Evolutionary conservation across 2,329 filamentous ascomycete genomes (phyloP), one percentile per base, ranked within the genome.

Genomic region (Claviceps digitariae): DNA sequence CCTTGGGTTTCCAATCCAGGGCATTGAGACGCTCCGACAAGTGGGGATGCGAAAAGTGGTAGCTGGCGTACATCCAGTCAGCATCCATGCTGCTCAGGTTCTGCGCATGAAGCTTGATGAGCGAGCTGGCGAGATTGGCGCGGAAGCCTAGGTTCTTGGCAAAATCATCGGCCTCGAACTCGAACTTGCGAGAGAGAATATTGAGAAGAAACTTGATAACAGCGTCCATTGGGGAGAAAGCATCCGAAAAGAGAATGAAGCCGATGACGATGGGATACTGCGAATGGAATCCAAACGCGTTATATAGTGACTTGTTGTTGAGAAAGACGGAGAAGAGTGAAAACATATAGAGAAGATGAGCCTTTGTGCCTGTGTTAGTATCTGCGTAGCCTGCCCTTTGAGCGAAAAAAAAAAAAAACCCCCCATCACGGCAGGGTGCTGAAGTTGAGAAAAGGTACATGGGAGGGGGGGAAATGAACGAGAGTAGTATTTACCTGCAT

Each of bases 31-130:
- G 83, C 78, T 98, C 94, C 1, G 90, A 87, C 60, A 98, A 75
- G 60, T 97, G 96, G 1, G 93, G 93, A 72, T 98, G 93, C 25
- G 91, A 96, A 77, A 94, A 96, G 74, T 98, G 90, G 76, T 97
- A 98, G 72, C 86, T 94, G 52, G 93, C 93, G 70, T 95, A 98
- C 79, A 96, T 83, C 86, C 87, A 95, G 72, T 98, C 94, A 29
- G 93, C 93, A 63, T 98, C 93, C 91, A 98, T 97, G 57, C 88
- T 94, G 71, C 89, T 95, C 60, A 98, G 78, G 67, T 98, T 98
- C 75, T 97, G 90, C 64, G 96, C 89, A 72, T 98, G 94, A 51
- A 98, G 86, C 75, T 96, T 96, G 73, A 98, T 90, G 58, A 98
- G 80, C 23, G 89, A 93, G 57, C 82, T 77, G 45, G 90, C 89